These are phyloP conservation scores for Leishmania mexicana DNA, from an alignment of 208 protist species.

Conservation along the genomic window DNA sequence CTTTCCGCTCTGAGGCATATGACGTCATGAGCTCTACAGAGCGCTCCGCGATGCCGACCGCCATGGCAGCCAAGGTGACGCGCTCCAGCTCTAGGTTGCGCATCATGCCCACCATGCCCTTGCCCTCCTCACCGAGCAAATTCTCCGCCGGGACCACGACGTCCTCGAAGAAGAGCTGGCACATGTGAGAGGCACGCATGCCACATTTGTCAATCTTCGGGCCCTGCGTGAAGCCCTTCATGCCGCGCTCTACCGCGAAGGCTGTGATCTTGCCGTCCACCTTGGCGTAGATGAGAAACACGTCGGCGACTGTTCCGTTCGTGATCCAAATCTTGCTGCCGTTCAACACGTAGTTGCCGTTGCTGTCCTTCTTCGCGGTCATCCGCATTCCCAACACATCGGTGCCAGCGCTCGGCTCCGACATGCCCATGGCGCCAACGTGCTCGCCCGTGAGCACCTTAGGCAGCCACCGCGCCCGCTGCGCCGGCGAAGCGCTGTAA, in stretches of 20 bases:
- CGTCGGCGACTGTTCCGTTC: constrained; percentile 96
- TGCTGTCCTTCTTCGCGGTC: constrained; percentile 75
- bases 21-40: constrained; percentile 77
- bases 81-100: constrained; percentile 85
- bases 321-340: constrained; percentile 98
- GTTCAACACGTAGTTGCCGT: constrained; percentile 90
- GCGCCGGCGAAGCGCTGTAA: constrained; percentile 78
- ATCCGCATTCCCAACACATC: constrained; percentile 97
- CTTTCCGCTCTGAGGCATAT: constrained; percentile 90
- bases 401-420: constrained; percentile 92
- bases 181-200: constrained; percentile 84
- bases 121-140: constrained; percentile 63
- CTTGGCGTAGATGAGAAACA: constrained; percentile 97
- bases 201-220: constrained; percentile 84
- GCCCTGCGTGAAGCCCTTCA: constrained; percentile 63
- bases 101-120: constrained; percentile 82
- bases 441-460: constrained; percentile 95
- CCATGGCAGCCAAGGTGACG: constrained; percentile 76
- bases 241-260: constrained; percentile 65
- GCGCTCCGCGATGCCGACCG: constrained; percentile 82
- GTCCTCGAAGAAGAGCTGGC: constrained; percentile 76
- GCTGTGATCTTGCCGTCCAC: constrained; percentile 84
- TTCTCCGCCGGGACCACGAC: constrained; percentile 68
- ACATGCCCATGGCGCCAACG: constrained; percentile 97
- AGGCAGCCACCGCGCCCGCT: constrained; percentile 91